phyloP scores from a whole-genome alignment of 495 filamentous ascomycete genomes.

The Aspergillus funiculosus region DNA sequence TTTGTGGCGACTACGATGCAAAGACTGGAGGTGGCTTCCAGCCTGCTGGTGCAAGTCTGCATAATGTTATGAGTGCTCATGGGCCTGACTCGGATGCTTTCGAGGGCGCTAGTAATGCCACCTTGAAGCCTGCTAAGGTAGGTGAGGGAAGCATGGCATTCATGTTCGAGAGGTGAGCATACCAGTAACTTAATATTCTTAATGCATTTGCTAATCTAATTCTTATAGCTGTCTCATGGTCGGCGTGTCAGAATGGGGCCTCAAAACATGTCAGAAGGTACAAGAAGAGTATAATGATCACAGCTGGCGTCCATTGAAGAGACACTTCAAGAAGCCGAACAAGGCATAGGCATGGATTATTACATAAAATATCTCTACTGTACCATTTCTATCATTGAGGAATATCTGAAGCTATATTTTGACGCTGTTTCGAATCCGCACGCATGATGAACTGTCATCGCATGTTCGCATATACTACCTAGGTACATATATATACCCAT shows the following conservation, averaged over 20 bases:
- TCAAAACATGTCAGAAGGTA: slow-evolving; percentile 77
- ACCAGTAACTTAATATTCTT: slow-evolving; percentile 11
- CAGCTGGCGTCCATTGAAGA: slow-evolving; percentile 75
- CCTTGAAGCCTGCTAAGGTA: slow-evolving; percentile 53
- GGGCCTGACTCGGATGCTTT: slow-evolving; percentile 54
- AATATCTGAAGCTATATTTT: not conserved
- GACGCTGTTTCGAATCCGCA: too few species aligned
- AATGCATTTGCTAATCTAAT: slow-evolving; percentile 2
- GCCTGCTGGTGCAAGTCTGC: slow-evolving; percentile 55
- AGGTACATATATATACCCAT: too few species aligned
- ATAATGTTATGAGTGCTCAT: slow-evolving; percentile 61
- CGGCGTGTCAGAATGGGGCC: slow-evolving; percentile 86
- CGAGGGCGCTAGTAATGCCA: slow-evolving; percentile 53
- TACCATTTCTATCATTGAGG: not conserved
- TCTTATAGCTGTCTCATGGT: slow-evolving; percentile 71
- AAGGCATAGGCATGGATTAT: slow-evolving; percentile 19
- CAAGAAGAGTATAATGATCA: slow-evolving; percentile 79
- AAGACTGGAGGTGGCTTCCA: slow-evolving; percentile 60
- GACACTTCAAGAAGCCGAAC: slow-evolving; percentile 64
- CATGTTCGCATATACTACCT: too few species aligned
- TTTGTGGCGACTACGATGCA: slow-evolving; percentile 61
- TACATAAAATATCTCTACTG: too few species aligned
- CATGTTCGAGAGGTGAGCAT: slow-evolving; percentile 57
- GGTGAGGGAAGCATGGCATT: slow-evolving; percentile 61
- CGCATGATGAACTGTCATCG: too few species aligned